These are phyloP conservation scores for Rhodomyrtus psidioides DNA, from an alignment of 441 rosid genomes.

Conservation along the genomic window DNA sequence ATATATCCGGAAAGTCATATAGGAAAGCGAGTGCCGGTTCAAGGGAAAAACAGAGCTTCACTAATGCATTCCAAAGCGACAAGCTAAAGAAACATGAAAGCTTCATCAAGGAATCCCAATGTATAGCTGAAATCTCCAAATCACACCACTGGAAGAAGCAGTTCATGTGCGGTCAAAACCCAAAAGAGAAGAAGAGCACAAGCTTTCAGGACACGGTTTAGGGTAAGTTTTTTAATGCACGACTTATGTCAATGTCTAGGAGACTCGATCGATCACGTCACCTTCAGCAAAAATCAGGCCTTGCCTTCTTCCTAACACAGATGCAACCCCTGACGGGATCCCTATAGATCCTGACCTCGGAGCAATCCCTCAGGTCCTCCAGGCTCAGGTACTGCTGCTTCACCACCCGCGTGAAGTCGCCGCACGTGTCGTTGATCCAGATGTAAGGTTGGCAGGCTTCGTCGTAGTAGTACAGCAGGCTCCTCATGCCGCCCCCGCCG, in stretches of 20 bases:
- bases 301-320: conserved; percentile 60
- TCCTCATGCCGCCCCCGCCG: conserved; percentile 30
- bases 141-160: not conserved
- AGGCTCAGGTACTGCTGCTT: conserved; percentile 87
- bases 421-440: conserved; percentile 71
- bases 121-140: not conserved
- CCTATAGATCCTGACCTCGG: conserved; percentile 69
- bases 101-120: not conserved
- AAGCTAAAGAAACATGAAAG: not conserved
- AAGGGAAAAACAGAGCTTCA: not conserved
- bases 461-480: conserved; percentile 63
- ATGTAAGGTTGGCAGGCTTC: conserved; percentile 78
- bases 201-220: not conserved
- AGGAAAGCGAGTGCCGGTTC: not conserved
- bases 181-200: not conserved
- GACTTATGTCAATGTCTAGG: not conserved
- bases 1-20: not conserved
- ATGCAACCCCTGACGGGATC: conserved; percentile 68
- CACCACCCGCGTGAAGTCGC: conserved; percentile 72
- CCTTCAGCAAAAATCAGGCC: conserved; percentile 70
- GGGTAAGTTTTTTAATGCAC: not conserved
- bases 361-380: conserved; percentile 69
- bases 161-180: not conserved
- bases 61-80: not conserved
- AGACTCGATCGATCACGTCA: not conserved